Conservation (phyloP, 2,329 filamentous ascomycete species). For the Cryphonectria radicalis region DNA sequence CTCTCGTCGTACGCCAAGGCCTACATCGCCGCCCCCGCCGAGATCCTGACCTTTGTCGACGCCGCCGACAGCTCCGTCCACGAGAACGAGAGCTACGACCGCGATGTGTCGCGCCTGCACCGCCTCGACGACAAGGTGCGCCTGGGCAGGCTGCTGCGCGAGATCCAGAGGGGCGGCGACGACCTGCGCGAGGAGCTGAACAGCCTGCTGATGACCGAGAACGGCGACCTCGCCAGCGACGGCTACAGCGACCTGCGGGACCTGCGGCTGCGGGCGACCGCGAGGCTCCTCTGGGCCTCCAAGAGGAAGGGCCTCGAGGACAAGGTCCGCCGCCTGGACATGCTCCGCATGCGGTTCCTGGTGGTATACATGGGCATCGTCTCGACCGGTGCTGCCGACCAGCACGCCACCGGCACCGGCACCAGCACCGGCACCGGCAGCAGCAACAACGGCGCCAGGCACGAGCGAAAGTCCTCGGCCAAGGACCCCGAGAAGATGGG, state of each 20-base stretch:
- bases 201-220: constrained; percentile 52
- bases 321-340: constrained; percentile 60
- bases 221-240: constrained; percentile 38
- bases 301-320: constrained; percentile 60
- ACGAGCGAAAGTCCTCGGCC: constrained; percentile 32
- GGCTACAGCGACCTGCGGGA: constrained; percentile 30
- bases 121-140: constrained; percentile 67
- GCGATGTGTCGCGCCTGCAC: constrained; percentile 60
- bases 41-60: constrained; percentile 62
- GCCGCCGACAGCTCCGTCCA: constrained; percentile 64
- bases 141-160: constrained; percentile 59
- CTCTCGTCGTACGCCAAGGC: constrained; percentile 57
- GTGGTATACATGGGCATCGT: constrained; percentile 68
- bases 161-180: constrained; percentile 65
- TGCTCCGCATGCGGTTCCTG: constrained; percentile 67
- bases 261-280: constrained; percentile 48
- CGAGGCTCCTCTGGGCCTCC: constrained; percentile 62
- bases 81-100: constrained; percentile 68
- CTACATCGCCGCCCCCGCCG: constrained; percentile 61
- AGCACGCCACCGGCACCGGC: constrained; percentile 2
- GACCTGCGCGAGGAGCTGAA: constrained; percentile 65
- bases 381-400: constrained; percentile 42
- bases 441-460: constrained; percentile 40
- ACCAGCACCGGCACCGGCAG: constrained; percentile 28
- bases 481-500: constrained; percentile 39